Evolutionary conservation across 805 yeast genomes (phyloP).

Genomic region (Ogataea polymorpha): DNA sequence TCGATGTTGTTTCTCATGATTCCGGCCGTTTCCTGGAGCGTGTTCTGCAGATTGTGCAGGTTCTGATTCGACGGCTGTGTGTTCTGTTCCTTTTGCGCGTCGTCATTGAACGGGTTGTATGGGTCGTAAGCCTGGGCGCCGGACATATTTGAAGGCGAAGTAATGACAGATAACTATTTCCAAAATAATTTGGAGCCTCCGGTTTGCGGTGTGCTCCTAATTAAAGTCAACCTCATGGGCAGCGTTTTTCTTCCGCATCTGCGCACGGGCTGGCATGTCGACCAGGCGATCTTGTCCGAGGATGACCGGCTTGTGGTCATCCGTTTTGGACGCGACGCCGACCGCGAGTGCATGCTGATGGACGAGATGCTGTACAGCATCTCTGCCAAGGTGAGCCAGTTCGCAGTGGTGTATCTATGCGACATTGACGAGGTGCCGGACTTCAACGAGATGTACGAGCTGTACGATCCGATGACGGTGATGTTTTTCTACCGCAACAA

Average conservation of each 20-base stretch:
- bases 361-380: conserved; percentile 80
- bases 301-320: conserved; percentile 84
- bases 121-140: conserved; percentile 35
- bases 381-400: conserved; percentile 81
- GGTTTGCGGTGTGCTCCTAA: conserved; percentile 1
- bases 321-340: conserved; percentile 80
- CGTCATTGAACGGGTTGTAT: conserved; percentile 33
- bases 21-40: conserved; percentile 78
- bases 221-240: conserved; percentile 52
- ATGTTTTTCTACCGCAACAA: conserved; percentile 93
- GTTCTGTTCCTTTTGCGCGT: conserved; percentile 25
- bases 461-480: conserved; percentile 84
- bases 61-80: conserved; percentile 19
- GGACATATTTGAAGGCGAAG: conserved; percentile 22
- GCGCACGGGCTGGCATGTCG: conserved; percentile 93
- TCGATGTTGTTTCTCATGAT: conserved; percentile 96
- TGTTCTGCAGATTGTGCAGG: conserved; percentile 30
- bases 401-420: conserved; percentile 84
- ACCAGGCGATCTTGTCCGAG: conserved; percentile 91
- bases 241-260: conserved; percentile 80
- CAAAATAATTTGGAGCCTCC: neutral
- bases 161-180: neutral
- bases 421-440: conserved; percentile 89
- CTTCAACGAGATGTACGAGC: conserved; percentile 85
- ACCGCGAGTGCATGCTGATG: conserved; percentile 80